phyloP scores from a whole-genome alignment of 2,329 filamentous ascomycete species.

The Diaporthe sp. region DNA sequence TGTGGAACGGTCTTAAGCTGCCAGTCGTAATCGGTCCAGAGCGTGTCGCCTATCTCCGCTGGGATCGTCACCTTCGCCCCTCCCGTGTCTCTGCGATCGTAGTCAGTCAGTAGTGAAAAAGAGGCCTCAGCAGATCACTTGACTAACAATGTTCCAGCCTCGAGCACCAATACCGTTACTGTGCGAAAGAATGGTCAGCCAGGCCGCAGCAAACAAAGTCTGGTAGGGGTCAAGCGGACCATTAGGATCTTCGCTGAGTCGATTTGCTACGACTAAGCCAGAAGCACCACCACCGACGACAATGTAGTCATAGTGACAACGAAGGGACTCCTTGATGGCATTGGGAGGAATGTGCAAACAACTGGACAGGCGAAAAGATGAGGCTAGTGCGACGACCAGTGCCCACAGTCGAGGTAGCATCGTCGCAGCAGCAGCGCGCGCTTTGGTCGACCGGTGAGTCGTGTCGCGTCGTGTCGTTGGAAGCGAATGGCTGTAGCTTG shows the following conservation, averaged over 20 bases:
- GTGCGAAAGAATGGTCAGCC: not conserved
- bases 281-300: conserved; percentile 62
- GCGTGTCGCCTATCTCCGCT: conserved; percentile 42
- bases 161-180: conserved; percentile 44
- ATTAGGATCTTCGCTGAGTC: conserved; percentile 56
- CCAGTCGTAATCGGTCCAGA: conserved; percentile 47
- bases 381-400: conserved; percentile 7
- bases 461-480: not conserved
- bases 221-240: conserved; percentile 24
- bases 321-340: conserved; percentile 25
- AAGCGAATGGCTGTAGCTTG: not conserved
- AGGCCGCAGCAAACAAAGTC: not conserved
- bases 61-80: conserved; percentile 42
- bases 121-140: not conserved
- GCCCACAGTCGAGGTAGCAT: not conserved
- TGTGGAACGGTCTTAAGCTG: conserved; percentile 51
- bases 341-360: conserved; percentile 35
- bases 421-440: not conserved
- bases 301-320: conserved; percentile 53
- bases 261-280: conserved; percentile 59
- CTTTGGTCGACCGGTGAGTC: not conserved
- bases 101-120: not conserved
- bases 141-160: conserved; percentile 43
- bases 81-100: conserved; percentile 35
- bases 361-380: not conserved